A percentile compares a stretch with the other conserved stretches of the same genome.
These are phyloP conservation scores for Maudiozyma turicensis DNA, from an alignment of 805 yeast species.

Conservation along the genomic window DNA sequence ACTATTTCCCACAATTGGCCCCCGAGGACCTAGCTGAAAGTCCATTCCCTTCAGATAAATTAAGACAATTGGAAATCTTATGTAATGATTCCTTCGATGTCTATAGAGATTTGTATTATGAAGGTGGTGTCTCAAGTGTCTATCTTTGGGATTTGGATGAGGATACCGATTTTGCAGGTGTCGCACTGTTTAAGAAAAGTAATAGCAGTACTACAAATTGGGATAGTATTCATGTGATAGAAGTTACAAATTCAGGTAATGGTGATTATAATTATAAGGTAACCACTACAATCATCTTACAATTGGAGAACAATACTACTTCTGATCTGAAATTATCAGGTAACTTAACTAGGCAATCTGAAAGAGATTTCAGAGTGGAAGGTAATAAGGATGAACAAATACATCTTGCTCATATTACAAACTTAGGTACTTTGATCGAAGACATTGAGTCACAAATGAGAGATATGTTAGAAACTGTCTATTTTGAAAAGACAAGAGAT, in stretches of 20 bases:
- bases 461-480: conserved; percentile 82
- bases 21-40: conserved; percentile 55
- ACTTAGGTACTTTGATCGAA: conserved; percentile 77
- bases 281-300: conserved; percentile 82
- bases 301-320: conserved; percentile 33
- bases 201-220: conserved; percentile 45
- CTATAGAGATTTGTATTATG: conserved; percentile 88
- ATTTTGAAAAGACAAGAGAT: conserved; percentile 90
- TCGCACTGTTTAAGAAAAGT: conserved; percentile 67
- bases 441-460: conserved; percentile 82
- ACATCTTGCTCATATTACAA: conserved; percentile 65
- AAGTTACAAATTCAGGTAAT: conserved; percentile 40
- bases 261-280: conserved; percentile 47
- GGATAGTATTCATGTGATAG: conserved; percentile 94
- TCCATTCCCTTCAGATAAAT: conserved; percentile 56
- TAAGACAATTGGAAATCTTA: conserved; percentile 66
- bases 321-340: conserved; percentile 54
- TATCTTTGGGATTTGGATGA: conserved; percentile 86
- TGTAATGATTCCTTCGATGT: conserved; percentile 89
- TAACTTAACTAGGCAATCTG: conserved; percentile 74
- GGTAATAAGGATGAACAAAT: conserved; percentile 19
- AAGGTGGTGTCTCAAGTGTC: conserved; percentile 84
- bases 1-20: conserved; percentile 35
- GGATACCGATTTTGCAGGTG: conserved; percentile 68
- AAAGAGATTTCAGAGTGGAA: conserved; percentile 35